Base-by-base conservation (phyloP, 345 rosid species). In the Cardiospermum halicacabum region DNA sequence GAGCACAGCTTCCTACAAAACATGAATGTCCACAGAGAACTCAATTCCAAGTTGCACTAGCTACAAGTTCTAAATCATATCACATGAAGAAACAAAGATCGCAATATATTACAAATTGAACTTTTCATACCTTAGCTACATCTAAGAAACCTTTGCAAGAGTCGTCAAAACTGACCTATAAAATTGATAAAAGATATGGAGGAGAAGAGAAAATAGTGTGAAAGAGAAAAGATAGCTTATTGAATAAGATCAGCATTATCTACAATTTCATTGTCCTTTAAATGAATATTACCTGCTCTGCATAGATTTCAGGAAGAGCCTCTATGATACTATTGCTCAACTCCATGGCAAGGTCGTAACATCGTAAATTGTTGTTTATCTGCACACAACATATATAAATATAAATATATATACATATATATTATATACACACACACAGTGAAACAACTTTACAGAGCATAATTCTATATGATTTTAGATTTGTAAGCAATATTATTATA, bases 331-430 rank as follows among this genome's bases (percentile, higher is more conserved):
- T 85, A 76, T 69, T 87, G 75, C 96, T 89, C 60, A 94, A 72
- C 81, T 94, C 99, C 96, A 84, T 84, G 7, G 99, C 97, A 74
- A 94, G 99, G 81, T 89, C 97, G 74, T 91, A 91, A 75, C 99
- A 94, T 69, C 96, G 96, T 67, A 94, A 84, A 77, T 94, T 94
- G 78, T 91, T 91, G 81, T 94, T 94, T 75, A 94, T 81, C 99
- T 91, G 85, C 55, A 48, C 18, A 53, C 56, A 62, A 60, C 37
- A 40, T 70, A 60, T 42, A 40, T 70, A 58, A 45, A 55, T 21
- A 66, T 49, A 27, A n/a, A n/a, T n/a, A n/a, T n/a, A n/a, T n/a
- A n/a, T n/a, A n/a, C n/a, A n/a, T n/a, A n/a, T n/a, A n/a, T n/a
- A n/a, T n/a, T n/a, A n/a, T n/a, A n/a, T n/a, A n/a, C n/a, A n/a